phyloP scores from a whole-genome alignment of 495 filamentous ascomycete species.

The Ascobolus immersus region DNA sequence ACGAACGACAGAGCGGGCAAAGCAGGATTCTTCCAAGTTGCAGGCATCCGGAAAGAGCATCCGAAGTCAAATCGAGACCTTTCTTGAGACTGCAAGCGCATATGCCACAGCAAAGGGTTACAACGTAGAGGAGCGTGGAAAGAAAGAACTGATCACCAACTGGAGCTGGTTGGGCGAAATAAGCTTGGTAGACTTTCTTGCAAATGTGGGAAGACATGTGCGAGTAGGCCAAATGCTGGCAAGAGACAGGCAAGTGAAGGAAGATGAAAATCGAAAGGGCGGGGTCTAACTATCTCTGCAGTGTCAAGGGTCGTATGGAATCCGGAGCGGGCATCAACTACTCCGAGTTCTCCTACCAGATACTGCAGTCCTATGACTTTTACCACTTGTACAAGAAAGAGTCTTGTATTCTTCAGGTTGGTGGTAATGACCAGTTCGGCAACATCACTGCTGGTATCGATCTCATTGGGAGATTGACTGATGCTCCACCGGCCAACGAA shows the following conservation, averaged over 20 bases:
- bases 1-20: conserved; percentile 38
- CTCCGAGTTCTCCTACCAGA: conserved; percentile 75
- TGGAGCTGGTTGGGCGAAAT: conserved; percentile 49
- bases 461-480: conserved; percentile 23
- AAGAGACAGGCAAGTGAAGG: conserved; percentile 48
- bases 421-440: conserved; percentile 85
- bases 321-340: conserved; percentile 77
- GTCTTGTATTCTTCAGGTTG: conserved; percentile 26
- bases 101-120: conserved; percentile 38
- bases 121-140: conserved; percentile 32
- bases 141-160: conserved; percentile 46
- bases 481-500: conserved; percentile 17
- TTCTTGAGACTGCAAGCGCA: conserved; percentile 45
- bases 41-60: conserved; percentile 49
- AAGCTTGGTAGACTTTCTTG: conserved; percentile 44
- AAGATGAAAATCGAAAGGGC: background rate
- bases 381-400: conserved; percentile 45
- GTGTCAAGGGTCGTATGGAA: conserved; percentile 57
- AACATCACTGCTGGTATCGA: conserved; percentile 88
- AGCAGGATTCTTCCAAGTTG: conserved; percentile 26
- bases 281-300: conserved; percentile 14
- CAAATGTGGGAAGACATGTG: conserved; percentile 40
- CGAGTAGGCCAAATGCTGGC: conserved; percentile 66
- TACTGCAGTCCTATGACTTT: conserved; percentile 95
- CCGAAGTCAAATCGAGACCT: conserved; percentile 49